Evolutionary conservation across 768 basidiomycete species (phyloP), one percentile per base, ranked within the genome.

Genomic region (Auriculariales sp.): DNA sequence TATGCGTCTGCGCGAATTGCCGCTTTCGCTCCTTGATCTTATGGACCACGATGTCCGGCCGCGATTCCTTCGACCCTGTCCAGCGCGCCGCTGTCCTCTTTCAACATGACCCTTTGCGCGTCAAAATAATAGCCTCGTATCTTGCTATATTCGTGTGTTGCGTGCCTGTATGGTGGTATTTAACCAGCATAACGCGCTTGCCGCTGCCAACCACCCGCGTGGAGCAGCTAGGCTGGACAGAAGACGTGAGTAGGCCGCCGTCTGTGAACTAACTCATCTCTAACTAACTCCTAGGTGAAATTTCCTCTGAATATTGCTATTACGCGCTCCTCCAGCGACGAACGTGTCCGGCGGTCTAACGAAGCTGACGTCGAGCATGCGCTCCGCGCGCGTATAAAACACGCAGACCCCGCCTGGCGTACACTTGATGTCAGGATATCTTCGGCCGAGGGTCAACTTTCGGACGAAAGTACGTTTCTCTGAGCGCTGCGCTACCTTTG

Each of bases 91-190:
- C 29, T 24, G 45, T 44, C 4, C 30, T 45, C 19, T 52, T 53
- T 28, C 54, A 57, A 17, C 28, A 9, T 12, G 47, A 49, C 17
- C 6, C 22, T 7, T 68, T 71, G 35, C 71, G 83, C 28, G 68
- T 81, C 55, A 65, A 65, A 24, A 80, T 91, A 54, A 70, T 93
- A 51, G 62, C 70, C 3, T 75, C 85, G 1, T 95, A 93, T 63
- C 91, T 91, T 78, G 49, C 73, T 24, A 65, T 90, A 25, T 72
- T 95, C 30, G 55, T 94, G 29, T 65, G 89, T 5, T 83, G 82
- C 1, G 52, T 93, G 17, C 95, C 95, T 2, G 72, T 89, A 46
- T 99, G 95, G 95, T 97, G 91, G 90, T 72, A 71, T 47, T 81
- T 85, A 25, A 98, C 95, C 3, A 86, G 85, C 54, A 94, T 98